A percentile compares a stretch with the other conserved stretches of the same genome.
Evolutionary conservation across 106 monocot genomes (phyloP).

Genomic region (Apostasia shenzhenica): DNA sequence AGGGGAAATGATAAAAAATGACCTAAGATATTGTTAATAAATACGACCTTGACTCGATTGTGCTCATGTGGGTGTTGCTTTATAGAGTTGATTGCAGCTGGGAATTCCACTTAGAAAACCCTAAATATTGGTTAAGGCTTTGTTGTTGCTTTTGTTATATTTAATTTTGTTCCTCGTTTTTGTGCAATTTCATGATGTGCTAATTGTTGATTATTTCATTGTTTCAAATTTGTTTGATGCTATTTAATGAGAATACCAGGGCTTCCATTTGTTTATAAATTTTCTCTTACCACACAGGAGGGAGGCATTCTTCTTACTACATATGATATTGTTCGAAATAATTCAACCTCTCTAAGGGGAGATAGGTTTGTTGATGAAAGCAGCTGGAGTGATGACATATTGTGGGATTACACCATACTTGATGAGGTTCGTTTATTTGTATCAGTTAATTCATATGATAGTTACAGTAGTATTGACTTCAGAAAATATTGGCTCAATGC

Average conservation of each 20-base stretch:
- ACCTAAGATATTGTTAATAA: no score
- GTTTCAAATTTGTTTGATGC: background rate
- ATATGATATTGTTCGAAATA: conserved; percentile 93
- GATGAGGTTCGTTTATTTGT: conserved; percentile 57
- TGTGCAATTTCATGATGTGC: no score
- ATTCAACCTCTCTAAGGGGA: conserved; percentile 73
- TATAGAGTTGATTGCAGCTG: no score
- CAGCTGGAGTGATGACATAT: conserved; percentile 38
- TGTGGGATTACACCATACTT: conserved; percentile 91
- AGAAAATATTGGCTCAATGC: background rate
- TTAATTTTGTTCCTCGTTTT: no score
- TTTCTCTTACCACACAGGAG: conserved; percentile 28
- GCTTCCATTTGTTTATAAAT: background rate
- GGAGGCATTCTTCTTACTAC: conserved; percentile 95
- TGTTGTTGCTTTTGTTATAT: no score
- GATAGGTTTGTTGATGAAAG: conserved; percentile 29
- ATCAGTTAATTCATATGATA: conserved; percentile 1
- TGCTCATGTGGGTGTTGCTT: no score
- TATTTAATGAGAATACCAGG: background rate
- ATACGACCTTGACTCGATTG: no score
- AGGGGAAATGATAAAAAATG: no score
- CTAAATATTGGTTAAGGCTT: no score
- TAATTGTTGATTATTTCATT: background rate
- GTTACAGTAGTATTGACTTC: background rate
- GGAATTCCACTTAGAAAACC: no score